Conservation (phyloP, 1,284 basidiomycete species). For the Entoloma clypeatum region DNA sequence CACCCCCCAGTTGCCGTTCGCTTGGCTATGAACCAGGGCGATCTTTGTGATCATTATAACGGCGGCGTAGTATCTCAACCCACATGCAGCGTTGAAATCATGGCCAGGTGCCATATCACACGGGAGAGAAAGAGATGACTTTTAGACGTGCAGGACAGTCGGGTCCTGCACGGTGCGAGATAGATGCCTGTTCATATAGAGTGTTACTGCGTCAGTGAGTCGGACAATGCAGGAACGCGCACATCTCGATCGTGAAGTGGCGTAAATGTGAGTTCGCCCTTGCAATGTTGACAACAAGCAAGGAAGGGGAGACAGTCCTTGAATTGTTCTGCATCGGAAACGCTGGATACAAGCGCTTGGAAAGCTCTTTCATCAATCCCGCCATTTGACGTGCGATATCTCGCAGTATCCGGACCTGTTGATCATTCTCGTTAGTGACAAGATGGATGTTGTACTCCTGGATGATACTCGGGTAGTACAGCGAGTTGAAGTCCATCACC, state of each 20-base stretch:
- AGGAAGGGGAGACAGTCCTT: conserved; percentile 67
- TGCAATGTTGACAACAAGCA: conserved; percentile 74
- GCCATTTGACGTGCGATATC: conserved; percentile 54
- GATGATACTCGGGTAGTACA: conserved; percentile 99
- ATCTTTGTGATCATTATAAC: too few species aligned
- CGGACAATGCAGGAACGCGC: conserved; percentile 23
- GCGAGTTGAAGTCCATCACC: conserved; percentile 99
- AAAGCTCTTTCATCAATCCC: conserved; percentile 69
- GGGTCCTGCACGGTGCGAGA: too few species aligned
- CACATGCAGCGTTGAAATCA: too few species aligned
- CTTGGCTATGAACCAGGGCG: too few species aligned
- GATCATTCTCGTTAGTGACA: conserved; percentile 80
- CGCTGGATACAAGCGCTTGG: conserved; percentile 84
- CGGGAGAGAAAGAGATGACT: too few species aligned
- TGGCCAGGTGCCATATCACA: too few species aligned
- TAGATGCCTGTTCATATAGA: too few species aligned
- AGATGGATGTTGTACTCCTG: conserved; percentile 99
- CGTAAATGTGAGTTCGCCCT: conserved; percentile 58
- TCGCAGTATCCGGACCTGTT: conserved; percentile 79
- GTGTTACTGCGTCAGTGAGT: too few species aligned
- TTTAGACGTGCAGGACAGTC: too few species aligned
- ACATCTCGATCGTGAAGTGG: conserved; percentile 68
- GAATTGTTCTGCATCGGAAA: conserved; percentile 87
- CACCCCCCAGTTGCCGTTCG: too few species aligned
- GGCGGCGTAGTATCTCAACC: too few species aligned